phyloP scores from a whole-genome alignment of 768 basidiomycete genomes.

The Roridomyces roridus region DNA sequence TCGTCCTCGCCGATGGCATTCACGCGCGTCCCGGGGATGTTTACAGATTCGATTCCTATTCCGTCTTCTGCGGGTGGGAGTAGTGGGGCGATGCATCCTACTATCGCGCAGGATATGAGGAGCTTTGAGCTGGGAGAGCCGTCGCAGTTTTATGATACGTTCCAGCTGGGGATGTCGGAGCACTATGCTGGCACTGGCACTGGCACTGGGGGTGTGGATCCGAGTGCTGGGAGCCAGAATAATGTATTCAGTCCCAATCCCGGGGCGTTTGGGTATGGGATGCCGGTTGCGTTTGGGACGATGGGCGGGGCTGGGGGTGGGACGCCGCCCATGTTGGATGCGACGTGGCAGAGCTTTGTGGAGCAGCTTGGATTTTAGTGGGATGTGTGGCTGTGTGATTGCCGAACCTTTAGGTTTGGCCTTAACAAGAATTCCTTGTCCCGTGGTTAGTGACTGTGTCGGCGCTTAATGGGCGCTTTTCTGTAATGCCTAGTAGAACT shows the following conservation, averaged over 20 bases:
- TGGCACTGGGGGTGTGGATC: background rate
- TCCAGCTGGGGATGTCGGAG: conserved; percentile 31
- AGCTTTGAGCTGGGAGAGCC: conserved; percentile 37
- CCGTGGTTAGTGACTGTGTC: no score
- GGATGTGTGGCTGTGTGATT: no score
- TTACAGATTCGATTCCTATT: conserved; percentile 1
- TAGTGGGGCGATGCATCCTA: conserved; percentile 48
- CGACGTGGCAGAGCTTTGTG: conserved; percentile 71
- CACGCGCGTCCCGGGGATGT: background rate
- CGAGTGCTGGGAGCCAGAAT: background rate
- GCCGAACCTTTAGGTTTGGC: no score
- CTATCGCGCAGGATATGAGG: conserved; percentile 61
- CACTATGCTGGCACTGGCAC: conserved; percentile 33
- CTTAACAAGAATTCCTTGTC: no score
- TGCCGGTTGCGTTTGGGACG: background rate
- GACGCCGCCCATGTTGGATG: conserved; percentile 53
- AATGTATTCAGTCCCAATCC: conserved; percentile 1
- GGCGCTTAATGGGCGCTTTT: no score
- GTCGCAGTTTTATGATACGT: conserved; percentile 28
- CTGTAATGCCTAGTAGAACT: no score
- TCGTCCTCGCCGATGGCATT: no score
- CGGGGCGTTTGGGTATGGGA: conserved; percentile 11
- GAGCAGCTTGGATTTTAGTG: conserved; percentile 68
- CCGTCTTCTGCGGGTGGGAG: no score
- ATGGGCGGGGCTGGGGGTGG: no score